phyloP scores from a whole-genome alignment of 2,329 filamentous ascomycete species.

The Paramyrothecium sp. region DNA sequence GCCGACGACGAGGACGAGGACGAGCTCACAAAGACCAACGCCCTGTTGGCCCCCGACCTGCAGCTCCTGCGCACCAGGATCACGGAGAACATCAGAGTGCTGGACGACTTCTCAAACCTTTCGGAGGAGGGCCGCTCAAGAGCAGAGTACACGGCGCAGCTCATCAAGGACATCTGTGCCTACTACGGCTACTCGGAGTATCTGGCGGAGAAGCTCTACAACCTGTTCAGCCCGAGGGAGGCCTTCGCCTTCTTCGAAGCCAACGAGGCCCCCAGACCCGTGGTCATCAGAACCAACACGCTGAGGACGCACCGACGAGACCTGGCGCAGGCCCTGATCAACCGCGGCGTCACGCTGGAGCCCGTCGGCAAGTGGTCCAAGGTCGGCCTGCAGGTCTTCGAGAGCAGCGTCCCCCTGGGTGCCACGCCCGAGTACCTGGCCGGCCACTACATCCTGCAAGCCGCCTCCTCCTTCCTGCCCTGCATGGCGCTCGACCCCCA shows the following conservation, averaged over 20 bases:
- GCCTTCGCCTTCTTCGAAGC: slow-evolving; percentile 98
- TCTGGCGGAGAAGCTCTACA: slow-evolving; percentile 93
- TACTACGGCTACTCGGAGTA: slow-evolving; percentile 97
- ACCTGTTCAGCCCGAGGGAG: slow-evolving; percentile 87
- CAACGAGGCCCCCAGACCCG: slow-evolving; percentile 89
- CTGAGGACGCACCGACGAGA: slow-evolving; percentile 74
- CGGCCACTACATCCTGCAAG: slow-evolving; percentile 96
- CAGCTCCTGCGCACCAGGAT: slow-evolving; percentile 86
- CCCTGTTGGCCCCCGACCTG: slow-evolving; percentile 80
- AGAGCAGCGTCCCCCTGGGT: slow-evolving; percentile 80
- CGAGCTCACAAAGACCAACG: slow-evolving; percentile 56
- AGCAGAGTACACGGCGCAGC: slow-evolving; percentile 81
- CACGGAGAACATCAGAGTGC: slow-evolving; percentile 86
- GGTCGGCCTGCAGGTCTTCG: slow-evolving; percentile 94
- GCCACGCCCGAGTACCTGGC: slow-evolving; percentile 97
- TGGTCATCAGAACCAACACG: slow-evolving; percentile 97
- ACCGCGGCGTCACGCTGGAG: slow-evolving; percentile 92
- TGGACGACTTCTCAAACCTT: slow-evolving; percentile 84
- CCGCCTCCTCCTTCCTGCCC: slow-evolving; percentile 92
- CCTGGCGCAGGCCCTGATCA: slow-evolving; percentile 90
- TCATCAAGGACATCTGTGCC: slow-evolving; percentile 87
- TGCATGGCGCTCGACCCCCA: slow-evolving; percentile 97
- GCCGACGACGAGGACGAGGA: slow-evolving; percentile 64
- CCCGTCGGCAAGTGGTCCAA: slow-evolving; percentile 99
- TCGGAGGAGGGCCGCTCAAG: slow-evolving; percentile 78